Percentiles rank a stretch among this genome's conserved stretches.
Evolutionary conservation across 768 basidiomycete species (phyloP).

Genomic region (Podaxis carcinomalis): DNA sequence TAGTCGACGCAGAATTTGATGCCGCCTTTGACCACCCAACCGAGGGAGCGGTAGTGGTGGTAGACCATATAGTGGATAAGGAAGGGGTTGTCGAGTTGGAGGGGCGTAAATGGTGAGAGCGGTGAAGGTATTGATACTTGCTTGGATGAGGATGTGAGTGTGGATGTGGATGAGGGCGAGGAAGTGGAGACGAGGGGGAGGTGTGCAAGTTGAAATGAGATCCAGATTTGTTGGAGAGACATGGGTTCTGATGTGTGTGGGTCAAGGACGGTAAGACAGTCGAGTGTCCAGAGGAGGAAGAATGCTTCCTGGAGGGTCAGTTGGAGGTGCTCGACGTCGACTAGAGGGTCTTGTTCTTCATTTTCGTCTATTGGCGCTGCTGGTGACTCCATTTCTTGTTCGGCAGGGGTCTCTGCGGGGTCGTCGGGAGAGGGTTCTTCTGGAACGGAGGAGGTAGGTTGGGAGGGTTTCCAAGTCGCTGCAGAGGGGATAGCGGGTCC

Average conservation of each 20-base stretch:
- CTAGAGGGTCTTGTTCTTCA: slow-evolving; percentile 49
- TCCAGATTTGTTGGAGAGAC: slow-evolving; percentile 57
- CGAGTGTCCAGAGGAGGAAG: slow-evolving; percentile 80
- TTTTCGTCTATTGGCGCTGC: slow-evolving; percentile 24
- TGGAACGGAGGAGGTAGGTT: background rate
- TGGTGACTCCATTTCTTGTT: slow-evolving; percentile 12
- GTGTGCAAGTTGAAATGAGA: slow-evolving; percentile 55
- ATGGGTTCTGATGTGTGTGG: slow-evolving; percentile 56
- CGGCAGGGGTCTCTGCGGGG: slow-evolving; percentile 16
- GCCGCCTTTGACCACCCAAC: slow-evolving; percentile 95
- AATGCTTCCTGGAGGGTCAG: slow-evolving; percentile 87
- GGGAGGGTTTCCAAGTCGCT: slow-evolving; percentile 68
- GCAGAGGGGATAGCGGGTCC: slow-evolving; percentile 69
- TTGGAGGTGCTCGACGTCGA: slow-evolving; percentile 87
- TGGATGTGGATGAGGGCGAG: slow-evolving; percentile 6
- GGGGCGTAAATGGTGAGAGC: slow-evolving; percentile 12
- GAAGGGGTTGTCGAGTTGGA: slow-evolving; percentile 87
- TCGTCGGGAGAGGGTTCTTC: slow-evolving; percentile 15
- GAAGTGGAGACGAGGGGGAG: slow-evolving; percentile 26
- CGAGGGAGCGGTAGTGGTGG: slow-evolving; percentile 93
- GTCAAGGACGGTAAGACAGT: slow-evolving; percentile 72
- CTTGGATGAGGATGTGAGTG: slow-evolving; percentile 13
- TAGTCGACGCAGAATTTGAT: slow-evolving; percentile 98
- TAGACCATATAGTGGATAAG: slow-evolving; percentile 85
- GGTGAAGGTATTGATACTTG: slow-evolving; percentile 15